Base-by-base conservation (phyloP, 2,329 filamentous ascomycete species). In the Cladophialophora exuberans region DNA sequence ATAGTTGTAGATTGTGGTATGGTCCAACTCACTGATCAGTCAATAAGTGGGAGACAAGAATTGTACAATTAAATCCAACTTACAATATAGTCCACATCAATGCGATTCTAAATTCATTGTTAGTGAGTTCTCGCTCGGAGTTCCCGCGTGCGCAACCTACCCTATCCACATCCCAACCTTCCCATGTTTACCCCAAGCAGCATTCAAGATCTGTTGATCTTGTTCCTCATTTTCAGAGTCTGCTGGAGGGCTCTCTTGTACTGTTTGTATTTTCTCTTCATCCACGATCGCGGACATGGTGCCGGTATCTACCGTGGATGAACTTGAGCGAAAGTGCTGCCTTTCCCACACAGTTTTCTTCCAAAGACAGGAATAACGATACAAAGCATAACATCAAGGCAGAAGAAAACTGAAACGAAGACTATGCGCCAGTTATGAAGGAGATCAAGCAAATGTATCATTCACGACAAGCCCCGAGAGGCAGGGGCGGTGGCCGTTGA, bases 1-100 rank as follows among this genome's bases (percentile, higher is more conserved):
- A 62, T 76, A 75, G 4, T 68, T 72, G 31, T 67, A 67, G 11
- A 72, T 65, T 1, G 71, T 73, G 2, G 69, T 65, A 47, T 70
- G 69, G 58, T 73, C 70, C 11, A 73, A 60, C 57, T 71, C 67
- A 65, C 69, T 72, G 44, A 3, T n/a, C 6, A 23, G 23, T 13
- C 4, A 26, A 31, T 25, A 13, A 50, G 35, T 18, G 22, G 1
- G 15, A 6, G 25, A 3, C n/a, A 28, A 22, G 6, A 11, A 25
- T 15, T 6, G 20, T 26, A 13, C 18, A 13, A 15, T 11, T 20
- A 2, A 9, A n/a, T 41, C 46, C 10, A 39, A 33, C 55, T 46
- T 35, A 58, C 55, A 58, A 58, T 20, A 55, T 48, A 11, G 56
- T 58, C 56, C 56, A 58, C 45, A 58, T 58, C 15, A 58, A 26